These are phyloP conservation scores for Lumnitzera racemosa DNA, from an alignment of 345 rosid species.

Conservation along the genomic window DNA sequence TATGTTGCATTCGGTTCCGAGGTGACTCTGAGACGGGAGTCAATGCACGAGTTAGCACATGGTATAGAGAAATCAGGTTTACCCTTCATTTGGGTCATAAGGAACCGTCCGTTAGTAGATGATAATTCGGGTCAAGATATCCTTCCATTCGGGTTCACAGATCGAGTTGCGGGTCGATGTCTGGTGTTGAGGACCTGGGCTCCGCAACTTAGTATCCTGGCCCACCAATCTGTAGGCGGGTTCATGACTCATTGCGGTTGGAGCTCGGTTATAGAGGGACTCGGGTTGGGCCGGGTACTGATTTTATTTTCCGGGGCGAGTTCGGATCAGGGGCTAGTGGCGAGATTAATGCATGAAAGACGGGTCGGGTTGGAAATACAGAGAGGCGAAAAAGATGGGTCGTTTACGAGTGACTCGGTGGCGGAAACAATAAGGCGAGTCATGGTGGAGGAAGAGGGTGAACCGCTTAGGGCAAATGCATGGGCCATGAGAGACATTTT, in stretches of 20 bases:
- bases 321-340: conserved; percentile 15
- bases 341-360: conserved; percentile 8
- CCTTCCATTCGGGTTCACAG: conserved; percentile 8
- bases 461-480: conserved; percentile 9
- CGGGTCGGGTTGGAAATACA: conserved; percentile 13
- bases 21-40: conserved; percentile 8
- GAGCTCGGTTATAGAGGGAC: conserved; percentile 20
- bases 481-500: conserved; percentile 11
- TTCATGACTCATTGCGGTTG: conserved; percentile 24
- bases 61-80: conserved; percentile 16
- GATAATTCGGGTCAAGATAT: neutral
- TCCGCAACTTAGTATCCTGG: conserved; percentile 14
- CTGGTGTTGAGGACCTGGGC: conserved; percentile 16
- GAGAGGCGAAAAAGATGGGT: conserved; percentile 13
- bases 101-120: neutral
- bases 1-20: conserved; percentile 17
- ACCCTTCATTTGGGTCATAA: conserved; percentile 20
- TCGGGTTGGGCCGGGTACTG: conserved; percentile 11
- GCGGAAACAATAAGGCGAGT: conserved; percentile 15
- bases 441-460: conserved; percentile 12
- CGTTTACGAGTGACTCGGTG: conserved; percentile 11
- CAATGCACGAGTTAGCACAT: conserved; percentile 13
- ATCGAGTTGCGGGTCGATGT: conserved; percentile 8
- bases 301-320: conserved; percentile 4
- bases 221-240: conserved; percentile 18